Evolutionary conservation across 805 yeast genomes (phyloP).

Genomic region (Saccharomyces kudriavzevii): DNA sequence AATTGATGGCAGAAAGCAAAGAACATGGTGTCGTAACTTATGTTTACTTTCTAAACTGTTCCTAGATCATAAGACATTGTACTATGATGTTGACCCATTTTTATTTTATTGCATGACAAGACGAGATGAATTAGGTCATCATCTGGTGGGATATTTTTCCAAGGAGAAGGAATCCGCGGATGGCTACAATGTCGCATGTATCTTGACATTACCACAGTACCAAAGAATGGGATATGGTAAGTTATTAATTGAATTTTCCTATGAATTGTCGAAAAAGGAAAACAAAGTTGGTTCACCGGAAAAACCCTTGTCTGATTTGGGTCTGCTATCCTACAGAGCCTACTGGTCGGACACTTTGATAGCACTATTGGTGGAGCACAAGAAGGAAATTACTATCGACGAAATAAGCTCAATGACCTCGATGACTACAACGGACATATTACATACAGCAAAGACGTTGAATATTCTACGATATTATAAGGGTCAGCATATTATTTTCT

Average conservation of each 20-base stretch:
- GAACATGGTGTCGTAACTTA: conserved; percentile 95
- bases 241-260: conserved; percentile 84
- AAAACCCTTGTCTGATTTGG: conserved; percentile 92
- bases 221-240: conserved; percentile 94
- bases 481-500: conserved; percentile 85
- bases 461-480: conserved; percentile 86
- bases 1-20: conserved; percentile 91
- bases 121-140: conserved; percentile 86
- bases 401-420: conserved; percentile 80
- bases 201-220: conserved; percentile 89
- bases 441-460: conserved; percentile 86
- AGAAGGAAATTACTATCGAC: conserved; percentile 71
- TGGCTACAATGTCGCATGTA: conserved; percentile 93
- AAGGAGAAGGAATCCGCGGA: conserved; percentile 96
- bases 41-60: conserved; percentile 86
- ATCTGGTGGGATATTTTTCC: conserved; percentile 91
- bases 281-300: conserved; percentile 94
- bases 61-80: conserved; percentile 89
- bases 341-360: conserved; percentile 92
- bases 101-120: conserved; percentile 92
- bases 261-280: conserved; percentile 81
- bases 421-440: conserved; percentile 92
- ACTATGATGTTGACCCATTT: conserved; percentile 97
- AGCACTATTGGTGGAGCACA: conserved; percentile 57
- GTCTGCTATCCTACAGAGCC: conserved; percentile 86